phyloP scores from a whole-genome alignment of 345 rosid species.

The Eucalyptus virginea region DNA sequence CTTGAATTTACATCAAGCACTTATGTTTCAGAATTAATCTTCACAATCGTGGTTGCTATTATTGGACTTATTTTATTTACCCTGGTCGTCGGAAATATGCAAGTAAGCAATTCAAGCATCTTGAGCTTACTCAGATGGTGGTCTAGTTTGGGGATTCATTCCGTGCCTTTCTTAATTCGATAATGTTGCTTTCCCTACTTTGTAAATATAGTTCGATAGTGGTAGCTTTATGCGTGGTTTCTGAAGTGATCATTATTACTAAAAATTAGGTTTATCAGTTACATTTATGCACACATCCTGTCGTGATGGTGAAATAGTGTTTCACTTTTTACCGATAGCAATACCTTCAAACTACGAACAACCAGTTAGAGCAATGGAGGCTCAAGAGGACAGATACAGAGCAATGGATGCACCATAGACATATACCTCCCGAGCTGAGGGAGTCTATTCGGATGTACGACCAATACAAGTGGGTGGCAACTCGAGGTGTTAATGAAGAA shows the following conservation, averaged over 20 bases:
- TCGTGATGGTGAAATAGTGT: neutral
- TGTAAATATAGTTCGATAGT: neutral
- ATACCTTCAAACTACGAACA: slow-evolving; percentile 51
- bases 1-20: slow-evolving; percentile 3
- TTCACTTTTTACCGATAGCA: slow-evolving; percentile 13
- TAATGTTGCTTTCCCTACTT: neutral
- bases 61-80: slow-evolving; percentile 55
- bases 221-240: neutral
- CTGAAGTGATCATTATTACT: neutral
- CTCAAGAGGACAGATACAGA: slow-evolving; percentile 35
- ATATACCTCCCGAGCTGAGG: slow-evolving; percentile 39
- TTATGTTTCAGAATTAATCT: slow-evolving; percentile 37
- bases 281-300: neutral
- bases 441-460: slow-evolving; percentile 35
- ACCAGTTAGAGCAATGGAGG: slow-evolving; percentile 68
- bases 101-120: neutral
- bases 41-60: slow-evolving; percentile 38
- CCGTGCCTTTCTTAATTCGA: neutral
- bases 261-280: neutral
- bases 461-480: slow-evolving; percentile 66
- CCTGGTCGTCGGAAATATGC: slow-evolving; percentile 47
- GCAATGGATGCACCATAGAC: slow-evolving; percentile 27
- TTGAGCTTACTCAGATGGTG: neutral
- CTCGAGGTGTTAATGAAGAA: slow-evolving; percentile 65
- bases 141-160: neutral